These are phyloP conservation scores for Mortierella antarctica DNA, from an alignment of 192 early-diverging fungal species.

Conservation along the genomic window DNA sequence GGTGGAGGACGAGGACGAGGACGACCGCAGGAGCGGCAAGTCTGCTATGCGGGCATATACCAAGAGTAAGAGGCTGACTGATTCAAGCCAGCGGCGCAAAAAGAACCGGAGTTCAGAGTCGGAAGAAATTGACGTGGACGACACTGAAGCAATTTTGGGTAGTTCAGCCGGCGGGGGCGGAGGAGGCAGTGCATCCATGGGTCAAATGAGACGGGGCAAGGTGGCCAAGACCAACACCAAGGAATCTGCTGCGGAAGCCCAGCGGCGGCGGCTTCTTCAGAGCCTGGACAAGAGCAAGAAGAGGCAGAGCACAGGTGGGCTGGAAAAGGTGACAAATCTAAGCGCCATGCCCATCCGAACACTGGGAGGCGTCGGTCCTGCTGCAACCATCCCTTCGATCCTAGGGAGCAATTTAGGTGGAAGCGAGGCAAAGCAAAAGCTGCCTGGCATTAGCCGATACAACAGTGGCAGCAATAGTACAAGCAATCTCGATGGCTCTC, in stretches of 20 bases:
- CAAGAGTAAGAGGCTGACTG: conserved; percentile 5
- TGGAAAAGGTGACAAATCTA: conserved; percentile 25
- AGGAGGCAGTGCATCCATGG: not conserved
- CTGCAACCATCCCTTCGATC: conserved; percentile 1
- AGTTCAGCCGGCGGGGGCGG: conserved; percentile 19
- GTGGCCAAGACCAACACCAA: conserved; percentile 1
- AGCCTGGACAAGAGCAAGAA: conserved; percentile 38
- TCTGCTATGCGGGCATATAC: conserved; percentile 4
- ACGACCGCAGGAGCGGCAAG: conserved; percentile 14
- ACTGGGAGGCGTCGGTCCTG: conserved; percentile 20
- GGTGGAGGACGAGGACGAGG: conserved; percentile 13
- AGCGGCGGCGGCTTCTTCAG: conserved; percentile 32
- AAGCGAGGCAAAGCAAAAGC: conserved; percentile 31
- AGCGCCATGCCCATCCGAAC: conserved; percentile 41
- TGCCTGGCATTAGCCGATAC: conserved; percentile 33
- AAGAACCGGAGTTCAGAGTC: conserved; percentile 32
- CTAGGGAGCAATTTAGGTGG: not conserved
- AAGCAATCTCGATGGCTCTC: conserved; percentile 1
- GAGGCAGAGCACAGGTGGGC: conserved; percentile 14
- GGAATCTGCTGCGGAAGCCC: conserved; percentile 34
- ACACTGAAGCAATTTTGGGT: conserved; percentile 35
- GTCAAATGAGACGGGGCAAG: conserved; percentile 25
- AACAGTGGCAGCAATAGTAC: conserved; percentile 12
- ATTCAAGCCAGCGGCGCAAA: conserved; percentile 18
- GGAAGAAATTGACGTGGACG: conserved; percentile 49